Evolutionary conservation across 2,329 filamentous ascomycete species (phyloP).

Genomic region (Aspergillus sp.): DNA sequence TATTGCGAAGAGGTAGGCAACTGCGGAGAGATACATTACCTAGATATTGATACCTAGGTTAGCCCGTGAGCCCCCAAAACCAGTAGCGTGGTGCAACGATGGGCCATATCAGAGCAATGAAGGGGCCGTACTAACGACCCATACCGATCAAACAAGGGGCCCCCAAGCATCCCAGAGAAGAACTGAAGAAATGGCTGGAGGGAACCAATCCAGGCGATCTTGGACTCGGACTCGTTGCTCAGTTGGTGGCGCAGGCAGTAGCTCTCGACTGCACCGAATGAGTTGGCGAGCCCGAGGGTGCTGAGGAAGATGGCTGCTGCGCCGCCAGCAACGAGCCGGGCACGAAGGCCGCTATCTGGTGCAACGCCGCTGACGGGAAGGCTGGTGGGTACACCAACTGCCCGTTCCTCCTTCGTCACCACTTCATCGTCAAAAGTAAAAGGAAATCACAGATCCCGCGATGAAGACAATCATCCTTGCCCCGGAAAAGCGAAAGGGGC

Average conservation of each 20-base stretch:
- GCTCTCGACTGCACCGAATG: conserved; percentile 53
- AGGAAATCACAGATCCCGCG: too few relatives aligned
- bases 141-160: conserved; percentile 31
- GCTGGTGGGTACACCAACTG: too few relatives aligned
- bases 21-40: conserved; percentile 21
- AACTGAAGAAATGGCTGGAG: conserved; percentile 37
- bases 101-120: too few relatives aligned
- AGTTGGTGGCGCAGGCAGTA: conserved; percentile 53
- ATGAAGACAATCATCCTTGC: too few relatives aligned
- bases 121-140: conserved; percentile 29
- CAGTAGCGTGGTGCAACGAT: too few relatives aligned
- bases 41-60: background rate
- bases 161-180: conserved; percentile 23
- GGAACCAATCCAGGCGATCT: conserved; percentile 53
- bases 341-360: conserved; percentile 28
- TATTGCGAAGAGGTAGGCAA: conserved; percentile 57
- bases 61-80: too few relatives aligned
- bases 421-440: too few relatives aligned
- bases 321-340: conserved; percentile 33
- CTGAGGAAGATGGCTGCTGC: conserved; percentile 41
- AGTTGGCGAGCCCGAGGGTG: conserved; percentile 49
- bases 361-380: conserved; percentile 11
- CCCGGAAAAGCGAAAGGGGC: too few relatives aligned
- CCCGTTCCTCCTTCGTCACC: too few relatives aligned
- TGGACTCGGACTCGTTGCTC: conserved; percentile 40